phyloP scores from a whole-genome alignment of 1,284 basidiomycete species.

The Afroboletus lepidellus region DNA sequence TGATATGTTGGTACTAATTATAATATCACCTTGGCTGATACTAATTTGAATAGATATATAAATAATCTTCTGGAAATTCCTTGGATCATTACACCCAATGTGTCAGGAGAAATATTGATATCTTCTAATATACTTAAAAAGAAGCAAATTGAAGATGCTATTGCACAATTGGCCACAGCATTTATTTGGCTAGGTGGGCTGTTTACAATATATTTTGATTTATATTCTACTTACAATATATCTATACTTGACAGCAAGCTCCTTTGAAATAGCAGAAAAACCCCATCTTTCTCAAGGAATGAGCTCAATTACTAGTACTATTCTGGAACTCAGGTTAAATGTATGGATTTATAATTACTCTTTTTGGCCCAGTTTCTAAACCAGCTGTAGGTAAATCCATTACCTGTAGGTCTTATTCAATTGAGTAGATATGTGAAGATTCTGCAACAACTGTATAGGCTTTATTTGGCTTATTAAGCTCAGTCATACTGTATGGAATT shows the following conservation, averaged over 20 bases:
- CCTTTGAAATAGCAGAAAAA: conserved; percentile 2
- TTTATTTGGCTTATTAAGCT: conserved; percentile 6
- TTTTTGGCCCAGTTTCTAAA: background rate
- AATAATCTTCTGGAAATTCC: background rate
- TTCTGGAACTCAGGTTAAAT: conserved; percentile 14
- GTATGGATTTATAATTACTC: conserved; percentile 5
- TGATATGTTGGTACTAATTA: background rate
- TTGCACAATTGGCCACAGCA: conserved; percentile 11
- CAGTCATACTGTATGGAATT: background rate
- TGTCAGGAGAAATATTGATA: background rate
- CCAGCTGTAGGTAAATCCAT: background rate
- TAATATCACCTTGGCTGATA: background rate
- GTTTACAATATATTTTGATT: background rate
- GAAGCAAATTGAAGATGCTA: background rate
- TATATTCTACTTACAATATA: background rate
- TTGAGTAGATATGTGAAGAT: background rate
- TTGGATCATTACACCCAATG: background rate
- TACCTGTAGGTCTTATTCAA: background rate
- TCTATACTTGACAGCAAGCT: background rate
- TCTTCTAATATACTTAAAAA: background rate
- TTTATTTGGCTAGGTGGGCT: conserved; percentile 14
- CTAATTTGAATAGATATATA: background rate
- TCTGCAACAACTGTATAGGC: background rate
- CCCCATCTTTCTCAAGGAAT: background rate
- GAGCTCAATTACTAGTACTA: background rate